These are phyloP conservation scores for Zygoascus biomembranicola DNA, from an alignment of 805 yeast species.

Conservation along the genomic window DNA sequence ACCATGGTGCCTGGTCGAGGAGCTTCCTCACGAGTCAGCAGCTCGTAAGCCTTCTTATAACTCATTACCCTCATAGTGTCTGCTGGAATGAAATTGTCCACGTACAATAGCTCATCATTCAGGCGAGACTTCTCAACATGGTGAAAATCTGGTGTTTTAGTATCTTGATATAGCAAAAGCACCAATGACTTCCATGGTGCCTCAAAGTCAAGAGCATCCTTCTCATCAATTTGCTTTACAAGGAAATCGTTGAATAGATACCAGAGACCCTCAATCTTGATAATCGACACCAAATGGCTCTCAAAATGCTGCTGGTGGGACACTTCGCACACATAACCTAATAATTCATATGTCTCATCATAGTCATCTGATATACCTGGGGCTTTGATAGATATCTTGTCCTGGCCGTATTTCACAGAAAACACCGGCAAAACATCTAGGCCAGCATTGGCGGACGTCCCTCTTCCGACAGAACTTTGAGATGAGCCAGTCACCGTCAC, in stretches of 20 bases:
- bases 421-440: not conserved
- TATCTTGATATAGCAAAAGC: conserved; percentile 49
- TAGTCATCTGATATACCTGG: conserved; percentile 1
- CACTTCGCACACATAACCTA: conserved; percentile 31
- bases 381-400: not conserved
- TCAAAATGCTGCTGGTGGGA: conserved; percentile 18
- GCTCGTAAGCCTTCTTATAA: conserved; percentile 52
- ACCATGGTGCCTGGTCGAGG: conserved; percentile 69
- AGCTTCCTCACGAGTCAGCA: conserved; percentile 60
- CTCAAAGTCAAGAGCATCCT: conserved; percentile 67
- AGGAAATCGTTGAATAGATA: conserved; percentile 84
- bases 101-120: conserved; percentile 57
- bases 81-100: conserved; percentile 64
- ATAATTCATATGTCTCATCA: conserved; percentile 21
- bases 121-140: conserved; percentile 30
- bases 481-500: not conserved
- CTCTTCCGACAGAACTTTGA: not conserved
- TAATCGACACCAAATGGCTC: conserved; percentile 30
- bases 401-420: not conserved
- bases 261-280: conserved; percentile 43
- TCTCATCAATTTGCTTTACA: conserved; percentile 64
- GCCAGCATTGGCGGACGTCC: not conserved
- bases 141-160: not conserved
- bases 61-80: conserved; percentile 18
- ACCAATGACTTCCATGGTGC: conserved; percentile 82